Base-by-base conservation (phyloP, 768 basidiomycete species). In the Boletus subparvulus region DNA sequence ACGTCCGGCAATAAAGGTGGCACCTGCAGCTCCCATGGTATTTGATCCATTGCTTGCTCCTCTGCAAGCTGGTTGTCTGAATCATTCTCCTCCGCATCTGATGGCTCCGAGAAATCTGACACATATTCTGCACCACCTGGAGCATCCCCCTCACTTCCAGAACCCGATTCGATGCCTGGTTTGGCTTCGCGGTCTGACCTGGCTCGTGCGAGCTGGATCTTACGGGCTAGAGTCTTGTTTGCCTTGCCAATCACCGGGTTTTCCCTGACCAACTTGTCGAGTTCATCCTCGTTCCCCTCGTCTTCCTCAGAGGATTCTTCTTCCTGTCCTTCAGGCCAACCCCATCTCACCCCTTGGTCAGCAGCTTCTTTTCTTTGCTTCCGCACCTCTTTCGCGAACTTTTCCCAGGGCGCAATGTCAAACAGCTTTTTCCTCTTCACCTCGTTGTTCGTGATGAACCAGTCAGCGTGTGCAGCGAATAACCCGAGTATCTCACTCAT, bases 81-180 rank as follows among this genome's bases (percentile, higher is more conserved):
- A 42, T 78, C 77, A 2, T 78, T 69, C n/a, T 70, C 75, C 7
- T 77, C 72, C 13, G 70, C 71, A 21, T 80, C 78, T 5, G 83
- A 83, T 8, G 68, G 63, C n/a, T 79, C 78, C 12, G 80, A 81
- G 64, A 86, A 86, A 62, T 87, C 85, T 0, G 81, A 75, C 63
- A 81, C 83, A 59, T 85, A 85, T 12, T 40, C 63, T 65, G 73
- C 46, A 63, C 47, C 50, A 14, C 47, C 51, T n/a, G 39, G 52
- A 24, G 39, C 37, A 13, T 46, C 60, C 24, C 17, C 55, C 1
- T 73, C 71, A 13, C 64, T 63, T 2, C 28, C 67, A 35, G 73
- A 66, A 14, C 35, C 58, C 2, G 69, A 68, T 10, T 60, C 61
- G 37, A 50, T 26, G 13, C 8, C 50, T 12, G 11, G 6, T 14